Evolutionary conservation across 148 eudicot species (phyloP), one percentile per base, ranked within the genome.

Genomic region (Arbutus unedo): DNA sequence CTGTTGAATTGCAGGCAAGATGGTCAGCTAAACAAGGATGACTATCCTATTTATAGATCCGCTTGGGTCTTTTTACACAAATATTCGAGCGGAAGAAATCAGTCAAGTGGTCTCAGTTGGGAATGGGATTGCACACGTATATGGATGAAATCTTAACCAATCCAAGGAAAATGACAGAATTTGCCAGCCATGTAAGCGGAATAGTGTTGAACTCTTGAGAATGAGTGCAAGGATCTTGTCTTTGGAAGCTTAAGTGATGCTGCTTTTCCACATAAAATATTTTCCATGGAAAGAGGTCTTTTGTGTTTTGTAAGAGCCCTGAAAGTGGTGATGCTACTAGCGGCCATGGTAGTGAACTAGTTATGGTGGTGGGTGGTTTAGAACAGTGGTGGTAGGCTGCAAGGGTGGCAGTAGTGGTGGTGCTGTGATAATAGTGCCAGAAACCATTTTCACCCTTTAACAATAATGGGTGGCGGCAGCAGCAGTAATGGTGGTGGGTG

Each of bases 1-100:
- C 95, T 93, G 89, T 78, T 78, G 76, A 66, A 47, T 64, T 15
- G 64, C 66, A 83, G 62, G 55, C 72, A 60, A 31, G 53, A 71
- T 64, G 72, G 38, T 76, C 11, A 68, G 74, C 25, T 23, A 23
- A 64, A 21, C 60, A 62, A 62, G 4, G 31, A n/a, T 9, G 31
- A 2, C 31, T 62, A 18, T 59, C 7, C 21, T 18, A 57, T 57
- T 57, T 57, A 57, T 8, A n/a, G 9, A 59, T 59, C 66, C 1
- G 15, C 23, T 62, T 9, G 38, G 9, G 21, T 62, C n/a, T 62
- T 62, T 2, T 19, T 7, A 62, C 31, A 62, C 68, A 62, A 62
- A 21, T 23, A 31, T 10, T 23, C 66, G 25, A 64, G 41, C 41
- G 41, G 25, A 64, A 1, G 13, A 64, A 13, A 64, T 64, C 41